Evolutionary conservation across 2,329 filamentous ascomycete genomes (phyloP).

Genomic region (Neocatenulostroma microsporum): DNA sequence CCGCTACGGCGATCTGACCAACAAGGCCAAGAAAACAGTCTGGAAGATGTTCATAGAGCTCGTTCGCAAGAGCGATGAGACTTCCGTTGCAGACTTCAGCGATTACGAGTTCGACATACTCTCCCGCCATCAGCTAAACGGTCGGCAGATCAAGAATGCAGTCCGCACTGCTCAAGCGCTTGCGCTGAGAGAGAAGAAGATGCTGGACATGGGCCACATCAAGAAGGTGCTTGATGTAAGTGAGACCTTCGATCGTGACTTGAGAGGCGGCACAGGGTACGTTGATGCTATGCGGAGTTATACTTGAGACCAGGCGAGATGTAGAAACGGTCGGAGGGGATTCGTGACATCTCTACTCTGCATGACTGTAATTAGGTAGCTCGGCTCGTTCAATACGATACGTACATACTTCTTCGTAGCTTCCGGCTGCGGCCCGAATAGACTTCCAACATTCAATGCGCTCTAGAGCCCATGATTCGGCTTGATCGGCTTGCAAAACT

Average conservation of each 20-base stretch:
- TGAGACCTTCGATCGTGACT: slow-evolving; percentile 72
- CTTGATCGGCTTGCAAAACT: no score
- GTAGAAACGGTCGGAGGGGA: no score
- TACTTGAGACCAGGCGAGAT: no score
- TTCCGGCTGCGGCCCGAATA: no score
- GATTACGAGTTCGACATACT: slow-evolving; percentile 61
- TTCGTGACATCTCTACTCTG: no score
- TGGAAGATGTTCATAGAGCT: slow-evolving; percentile 78
- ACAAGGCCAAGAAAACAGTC: slow-evolving; percentile 66
- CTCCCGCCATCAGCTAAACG: slow-evolving; percentile 61
- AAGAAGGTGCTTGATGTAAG: slow-evolving; percentile 75
- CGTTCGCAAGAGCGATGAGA: slow-evolving; percentile 57
- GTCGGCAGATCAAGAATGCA: slow-evolving; percentile 74
- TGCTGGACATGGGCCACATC: slow-evolving; percentile 71
- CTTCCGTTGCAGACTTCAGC: slow-evolving; percentile 53
- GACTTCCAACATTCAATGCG: no score
- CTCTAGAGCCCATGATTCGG: no score
- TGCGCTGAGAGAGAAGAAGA: slow-evolving; percentile 64
- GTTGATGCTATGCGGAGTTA: slow-evolving; percentile 80
- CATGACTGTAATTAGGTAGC: no score
- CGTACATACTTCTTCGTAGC: no score
- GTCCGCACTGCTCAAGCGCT: slow-evolving; percentile 68
- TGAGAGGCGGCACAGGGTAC: slow-evolving; percentile 73
- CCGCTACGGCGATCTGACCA: slow-evolving; percentile 66
- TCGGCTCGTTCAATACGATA: no score